Evolutionary conservation across 768 basidiomycete genomes (phyloP), one percentile per base, ranked within the genome.

Genomic region (Phaffia tasmanica): DNA sequence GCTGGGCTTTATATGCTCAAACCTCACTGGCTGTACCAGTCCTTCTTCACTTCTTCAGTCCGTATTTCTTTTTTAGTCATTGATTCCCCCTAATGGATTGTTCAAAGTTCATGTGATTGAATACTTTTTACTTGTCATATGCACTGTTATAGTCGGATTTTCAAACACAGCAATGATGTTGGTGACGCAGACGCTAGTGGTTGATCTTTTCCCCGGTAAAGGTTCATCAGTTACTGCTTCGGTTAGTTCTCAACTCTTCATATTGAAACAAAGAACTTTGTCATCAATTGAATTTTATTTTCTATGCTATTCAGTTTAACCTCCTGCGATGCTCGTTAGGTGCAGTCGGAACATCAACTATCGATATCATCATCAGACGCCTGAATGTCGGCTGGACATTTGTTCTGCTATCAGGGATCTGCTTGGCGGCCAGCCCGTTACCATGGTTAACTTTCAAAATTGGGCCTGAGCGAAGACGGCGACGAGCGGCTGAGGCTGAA

Each of bases 11-110:
- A 1, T 30, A 74, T 54, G 70, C 68, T 9, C 64, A 69, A 51
- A 72, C 76, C 1, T 71, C 72, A 27, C 53, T 77, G 15, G 74
- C 76, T 5, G 76, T 71, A 0, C 72, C 74, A 14, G 68, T 77
- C 7, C 72, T 76, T 0, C 57, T 74, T n/a, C 72, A 73, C 60
- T 77, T 77, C 64, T 73, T 76, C 57, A 69, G 35, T 42, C 6
- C 11, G 35, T 42, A 4, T 42, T 11, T 42, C 11, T 11, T 42
- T 11, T 42, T 42, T 11, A 42, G 35, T 42, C 35, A 42, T 42
- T 11, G 11, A 5, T 11, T 42, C 11, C 35, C 11, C 35, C 4
- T 4, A 42, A 42, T 42, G 35, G 35, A 11, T 42, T 42, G 35
- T 42, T 42, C 11, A 11, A 42, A 11, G 11, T 42, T 42, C 35